A percentile compares a stretch with the other conserved stretches of the same genome.
Evolutionary conservation across 2,329 filamentous ascomycete species (phyloP).

Genomic region (Fusarium miscanthi): DNA sequence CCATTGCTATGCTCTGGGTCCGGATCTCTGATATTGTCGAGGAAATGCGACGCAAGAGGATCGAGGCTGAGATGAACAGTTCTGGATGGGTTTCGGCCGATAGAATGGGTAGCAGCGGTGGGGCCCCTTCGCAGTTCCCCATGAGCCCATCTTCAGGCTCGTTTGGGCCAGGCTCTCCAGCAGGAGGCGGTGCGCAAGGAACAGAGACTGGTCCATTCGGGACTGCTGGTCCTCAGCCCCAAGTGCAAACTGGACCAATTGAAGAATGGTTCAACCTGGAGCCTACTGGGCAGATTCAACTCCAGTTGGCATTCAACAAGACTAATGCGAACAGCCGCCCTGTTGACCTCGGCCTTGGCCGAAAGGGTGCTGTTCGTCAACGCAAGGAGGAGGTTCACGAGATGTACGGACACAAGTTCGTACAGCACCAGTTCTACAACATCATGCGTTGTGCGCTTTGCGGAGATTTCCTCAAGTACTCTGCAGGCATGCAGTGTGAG

Average conservation of each 20-base stretch:
- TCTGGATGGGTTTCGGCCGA: conserved; percentile 98
- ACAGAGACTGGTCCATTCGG: conserved; percentile 47
- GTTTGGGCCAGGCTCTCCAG: conserved; percentile 58
- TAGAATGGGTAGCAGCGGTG: conserved; percentile 77
- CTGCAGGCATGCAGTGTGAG: conserved; percentile 97
- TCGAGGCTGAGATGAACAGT: conserved; percentile 93
- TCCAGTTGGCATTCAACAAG: conserved; percentile 92
- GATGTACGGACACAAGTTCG: conserved; percentile 99
- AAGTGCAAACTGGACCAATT: conserved; percentile 71
- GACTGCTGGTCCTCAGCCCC: conserved; percentile 58
- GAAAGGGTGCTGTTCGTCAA: conserved; percentile 96
- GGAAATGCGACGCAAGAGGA: conserved; percentile 96
- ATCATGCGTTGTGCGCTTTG: conserved; percentile 99
- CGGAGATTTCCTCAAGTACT: conserved; percentile 98
- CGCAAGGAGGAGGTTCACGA: conserved; percentile 98
- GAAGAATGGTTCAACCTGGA: conserved; percentile 98
- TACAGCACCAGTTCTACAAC: conserved; percentile 99
- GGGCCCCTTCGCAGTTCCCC: conserved; percentile 66
- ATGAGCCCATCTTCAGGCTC: conserved; percentile 61
- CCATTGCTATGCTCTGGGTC: conserved; percentile 96
- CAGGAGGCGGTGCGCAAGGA: conserved; percentile 53
- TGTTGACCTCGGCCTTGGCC: conserved; percentile 89
- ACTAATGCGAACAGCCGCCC: conserved; percentile 84
- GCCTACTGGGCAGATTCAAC: conserved; percentile 90
- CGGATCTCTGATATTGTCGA: conserved; percentile 97